Base-by-base conservation (phyloP, 139 green algal genomes). In the Limnomonas spitsbergensis region DNA sequence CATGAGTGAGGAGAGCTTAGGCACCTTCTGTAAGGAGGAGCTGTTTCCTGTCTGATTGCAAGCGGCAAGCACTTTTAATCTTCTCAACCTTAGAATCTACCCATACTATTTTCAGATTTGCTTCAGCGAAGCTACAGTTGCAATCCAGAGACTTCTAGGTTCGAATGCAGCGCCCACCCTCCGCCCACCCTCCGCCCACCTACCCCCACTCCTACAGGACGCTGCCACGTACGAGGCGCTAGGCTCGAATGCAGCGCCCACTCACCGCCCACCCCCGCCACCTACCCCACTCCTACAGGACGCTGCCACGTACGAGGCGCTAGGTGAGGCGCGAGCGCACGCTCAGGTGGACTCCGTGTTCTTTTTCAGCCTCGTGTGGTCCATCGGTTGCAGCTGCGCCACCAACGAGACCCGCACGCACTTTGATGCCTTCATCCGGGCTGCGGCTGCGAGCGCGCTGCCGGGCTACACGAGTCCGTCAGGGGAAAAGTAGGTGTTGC, bases 351-450 rank as follows among this genome's bases (percentile, higher is more conserved):
- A 94, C 74, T 66, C 70, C 3, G 37, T 86, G 7, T 89, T 92
- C 79, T 32, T 94, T 42, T 94, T 94, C 76, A 73, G 83, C 1
- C 66, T 93, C 29, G 85, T 92, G 9, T 94, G 90, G 90, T 85
- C 75, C 40, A 56, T 88, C 0, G 90, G 90, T 14, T 83, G 81
- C 76, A 93, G 80, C 2, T 87, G 73, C 38, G 83, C 81, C 1
- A 85, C 87, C 73, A 80, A 67, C 38, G 83, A 84, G 6, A 81
- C 76, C 4, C 81, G 90, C 0, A 36, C 54, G 0, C 72, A 82
- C 26, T 93, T 94, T 78, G 82, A 94, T 76, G 69, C 66, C n/a
- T 93, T 93, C 75, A 75, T 94, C 39, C 84, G 86, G 32, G 68
- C 76, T n/a, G 82, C 84, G 34, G 73, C 84, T 34, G 53, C 32